phyloP scores from a whole-genome alignment of 768 basidiomycete species.

The Kwoniella bestiolae region DNA sequence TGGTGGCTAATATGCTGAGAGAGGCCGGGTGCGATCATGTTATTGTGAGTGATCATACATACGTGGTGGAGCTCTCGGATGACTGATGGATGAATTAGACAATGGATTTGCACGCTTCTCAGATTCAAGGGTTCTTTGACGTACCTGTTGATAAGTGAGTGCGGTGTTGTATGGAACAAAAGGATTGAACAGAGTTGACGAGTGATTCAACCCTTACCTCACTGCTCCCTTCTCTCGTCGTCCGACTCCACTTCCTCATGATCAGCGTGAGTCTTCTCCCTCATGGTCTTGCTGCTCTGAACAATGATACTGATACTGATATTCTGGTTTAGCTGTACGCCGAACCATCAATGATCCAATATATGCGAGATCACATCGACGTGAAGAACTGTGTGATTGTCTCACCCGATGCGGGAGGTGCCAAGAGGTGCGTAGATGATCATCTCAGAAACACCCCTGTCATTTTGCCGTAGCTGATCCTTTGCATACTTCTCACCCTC shows the following conservation, averaged over 20 bases:
- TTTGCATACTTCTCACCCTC: conserved; percentile 16
- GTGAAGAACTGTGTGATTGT: conserved; percentile 90
- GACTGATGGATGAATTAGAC: conserved; percentile 59
- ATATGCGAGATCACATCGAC: conserved; percentile 85
- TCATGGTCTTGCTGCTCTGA: not conserved
- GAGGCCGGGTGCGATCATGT: conserved; percentile 98
- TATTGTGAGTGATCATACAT: conserved; percentile 62
- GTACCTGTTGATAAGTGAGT: conserved; percentile 87
- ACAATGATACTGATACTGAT: not conserved
- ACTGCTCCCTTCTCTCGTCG: not conserved
- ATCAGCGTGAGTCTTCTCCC: conserved; percentile 26
- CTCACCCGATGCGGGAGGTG: conserved; percentile 95
- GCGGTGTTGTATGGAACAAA: too few relatives aligned
- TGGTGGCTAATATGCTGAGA: conserved; percentile 96
- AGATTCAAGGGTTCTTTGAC: conserved; percentile 99
- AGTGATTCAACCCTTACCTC: not conserved
- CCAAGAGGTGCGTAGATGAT: conserved; percentile 92
- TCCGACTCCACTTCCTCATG: not conserved
- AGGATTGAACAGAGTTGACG: not conserved
- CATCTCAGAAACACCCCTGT: too few relatives aligned
- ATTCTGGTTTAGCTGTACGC: conserved; percentile 67
- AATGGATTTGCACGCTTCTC: conserved; percentile 97
- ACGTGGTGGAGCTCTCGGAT: not conserved
- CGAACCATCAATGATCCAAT: conserved; percentile 91
- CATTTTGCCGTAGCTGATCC: too few relatives aligned